Evolutionary conservation across 2,329 filamentous ascomycete species (phyloP).

Genomic region (Trichoderma sp.): DNA sequence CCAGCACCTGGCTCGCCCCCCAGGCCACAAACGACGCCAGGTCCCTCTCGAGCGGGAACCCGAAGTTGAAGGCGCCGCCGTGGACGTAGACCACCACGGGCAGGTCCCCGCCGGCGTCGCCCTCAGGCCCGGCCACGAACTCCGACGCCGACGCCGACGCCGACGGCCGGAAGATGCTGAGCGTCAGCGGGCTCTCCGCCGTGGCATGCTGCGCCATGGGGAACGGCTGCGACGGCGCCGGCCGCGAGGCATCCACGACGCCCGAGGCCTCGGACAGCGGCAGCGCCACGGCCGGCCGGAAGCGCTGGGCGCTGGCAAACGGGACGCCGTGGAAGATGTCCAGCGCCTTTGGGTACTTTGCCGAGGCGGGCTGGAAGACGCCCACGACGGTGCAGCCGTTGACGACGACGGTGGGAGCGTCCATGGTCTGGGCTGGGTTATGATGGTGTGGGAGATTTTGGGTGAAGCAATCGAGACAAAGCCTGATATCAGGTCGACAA

Average conservation of each 20-base stretch:
- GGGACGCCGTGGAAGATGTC: slow-evolving; percentile 50
- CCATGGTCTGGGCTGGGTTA: not conserved
- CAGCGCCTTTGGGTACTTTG: slow-evolving; percentile 38
- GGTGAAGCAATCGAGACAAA: not conserved
- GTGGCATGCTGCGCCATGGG: slow-evolving; percentile 29
- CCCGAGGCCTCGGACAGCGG: slow-evolving; percentile 16
- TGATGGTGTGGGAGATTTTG: not conserved
- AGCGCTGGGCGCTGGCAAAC: slow-evolving; percentile 48
- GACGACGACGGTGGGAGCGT: slow-evolving; percentile 21
- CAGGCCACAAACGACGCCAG: slow-evolving; percentile 60
- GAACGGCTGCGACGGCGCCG: slow-evolving; percentile 32
- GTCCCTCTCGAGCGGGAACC: slow-evolving; percentile 53
- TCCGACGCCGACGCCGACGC: slow-evolving; percentile 3
- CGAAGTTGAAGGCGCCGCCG: slow-evolving; percentile 60
- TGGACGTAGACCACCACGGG: slow-evolving; percentile 60
- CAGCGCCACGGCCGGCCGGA: slow-evolving; percentile 40
- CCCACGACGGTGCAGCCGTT: slow-evolving; percentile 27
- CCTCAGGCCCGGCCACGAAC: slow-evolving; percentile 17
- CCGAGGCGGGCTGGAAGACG: slow-evolving; percentile 23
- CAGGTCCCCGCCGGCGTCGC: slow-evolving; percentile 23
- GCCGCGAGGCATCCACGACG: slow-evolving; percentile 33
- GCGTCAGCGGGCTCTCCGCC: slow-evolving; percentile 52
- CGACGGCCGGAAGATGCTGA: slow-evolving; percentile 48
- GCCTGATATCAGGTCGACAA: not conserved
- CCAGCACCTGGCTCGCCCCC: slow-evolving; percentile 49